These are phyloP conservation scores for Astrothelium macrocarpum DNA, from an alignment of 495 filamentous ascomycete species.

Conservation along the genomic window DNA sequence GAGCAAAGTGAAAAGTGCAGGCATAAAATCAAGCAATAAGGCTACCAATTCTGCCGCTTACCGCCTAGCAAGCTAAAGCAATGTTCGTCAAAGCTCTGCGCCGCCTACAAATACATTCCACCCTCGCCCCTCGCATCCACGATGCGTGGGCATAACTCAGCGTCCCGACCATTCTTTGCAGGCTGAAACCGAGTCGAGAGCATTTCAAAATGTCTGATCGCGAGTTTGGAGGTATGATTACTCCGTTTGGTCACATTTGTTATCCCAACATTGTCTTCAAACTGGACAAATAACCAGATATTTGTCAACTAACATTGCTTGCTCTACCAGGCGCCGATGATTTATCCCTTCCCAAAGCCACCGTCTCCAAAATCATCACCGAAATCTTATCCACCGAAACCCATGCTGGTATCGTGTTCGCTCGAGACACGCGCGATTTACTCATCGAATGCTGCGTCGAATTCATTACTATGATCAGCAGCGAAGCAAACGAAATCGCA, in stretches of 20 bases:
- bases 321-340: conserved; percentile 65
- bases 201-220: conserved; percentile 71
- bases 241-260: conserved; percentile 1
- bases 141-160: not conserved
- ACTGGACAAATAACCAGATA: no score
- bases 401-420: conserved; percentile 62
- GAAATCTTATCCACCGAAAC: conserved; percentile 68
- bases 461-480: conserved; percentile 95
- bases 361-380: conserved; percentile 93
- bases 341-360: conserved; percentile 90
- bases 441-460: conserved; percentile 98
- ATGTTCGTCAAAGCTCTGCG: no score
- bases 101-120: conserved; percentile 1
- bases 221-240: conserved; percentile 52
- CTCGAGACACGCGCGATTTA: conserved; percentile 86
- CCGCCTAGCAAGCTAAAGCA: not conserved
- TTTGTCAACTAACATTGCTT: no score
- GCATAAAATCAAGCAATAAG: conserved; percentile 6
- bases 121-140: not conserved
- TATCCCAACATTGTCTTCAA: no score
- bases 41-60: not conserved
- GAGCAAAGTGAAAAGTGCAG: conserved; percentile 18
- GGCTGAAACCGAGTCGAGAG: not conserved
- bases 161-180: not conserved
- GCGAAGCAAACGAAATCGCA: conserved; percentile 95